Evolutionary conservation across 768 basidiomycete species (phyloP).

Genomic region (Gloeopeniophorella convolvens): DNA sequence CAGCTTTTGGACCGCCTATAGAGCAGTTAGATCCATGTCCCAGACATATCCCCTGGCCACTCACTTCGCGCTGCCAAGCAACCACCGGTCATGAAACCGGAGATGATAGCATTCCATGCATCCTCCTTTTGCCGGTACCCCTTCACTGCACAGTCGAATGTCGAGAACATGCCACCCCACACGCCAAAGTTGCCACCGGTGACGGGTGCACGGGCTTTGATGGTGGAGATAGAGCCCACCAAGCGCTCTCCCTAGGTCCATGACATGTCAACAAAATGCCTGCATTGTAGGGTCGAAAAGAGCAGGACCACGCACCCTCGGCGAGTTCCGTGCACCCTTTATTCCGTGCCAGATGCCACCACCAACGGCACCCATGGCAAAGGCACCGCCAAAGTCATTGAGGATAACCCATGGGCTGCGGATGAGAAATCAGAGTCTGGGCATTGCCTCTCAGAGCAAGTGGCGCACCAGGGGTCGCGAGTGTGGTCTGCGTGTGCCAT

Average conservation of each 20-base stretch:
- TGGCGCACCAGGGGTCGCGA: slow-evolving; percentile 78
- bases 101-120: slow-evolving; percentile 98
- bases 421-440: slow-evolving; percentile 1
- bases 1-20: slow-evolving; percentile 88
- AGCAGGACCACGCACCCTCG: slow-evolving; percentile 53
- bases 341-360: slow-evolving; percentile 99
- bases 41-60: too few relatives aligned
- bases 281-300: background rate
- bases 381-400: slow-evolving; percentile 96
- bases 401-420: slow-evolving; percentile 95
- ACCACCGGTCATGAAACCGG: slow-evolving; percentile 98
- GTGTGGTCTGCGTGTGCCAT: slow-evolving; percentile 94
- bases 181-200: slow-evolving; percentile 96
- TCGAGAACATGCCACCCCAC: slow-evolving; percentile 98
- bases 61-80: slow-evolving; percentile 89
- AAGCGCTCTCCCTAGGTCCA: slow-evolving; percentile 78
- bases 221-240: slow-evolving; percentile 88
- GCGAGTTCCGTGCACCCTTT: slow-evolving; percentile 95
- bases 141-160: slow-evolving; percentile 97
- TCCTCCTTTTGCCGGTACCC: slow-evolving; percentile 96
- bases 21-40: background rate
- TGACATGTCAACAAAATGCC: background rate
- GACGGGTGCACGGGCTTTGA: slow-evolving; percentile 97
- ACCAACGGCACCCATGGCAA: slow-evolving; percentile 96
- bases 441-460: background rate